These are phyloP conservation scores for Panicum hallii DNA, from an alignment of 202 grass and related monocot species.

Conservation along the genomic window DNA sequence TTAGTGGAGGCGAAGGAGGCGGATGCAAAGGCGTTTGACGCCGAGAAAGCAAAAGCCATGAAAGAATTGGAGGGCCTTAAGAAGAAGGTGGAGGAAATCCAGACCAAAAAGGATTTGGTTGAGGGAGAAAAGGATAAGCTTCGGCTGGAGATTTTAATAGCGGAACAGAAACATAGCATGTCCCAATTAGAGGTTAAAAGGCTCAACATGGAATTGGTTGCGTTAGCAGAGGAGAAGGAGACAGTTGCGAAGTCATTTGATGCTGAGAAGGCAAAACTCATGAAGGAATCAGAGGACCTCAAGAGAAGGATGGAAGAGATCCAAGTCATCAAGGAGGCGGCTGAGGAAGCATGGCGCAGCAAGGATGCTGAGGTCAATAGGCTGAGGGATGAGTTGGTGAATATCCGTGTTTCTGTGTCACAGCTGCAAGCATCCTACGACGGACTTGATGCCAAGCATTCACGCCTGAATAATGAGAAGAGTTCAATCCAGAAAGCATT, in stretches of 20 bases:
- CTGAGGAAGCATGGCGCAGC: neutral
- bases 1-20: neutral
- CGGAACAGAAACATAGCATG: slow-evolving; percentile 5
- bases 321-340: neutral
- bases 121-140: slow-evolving; percentile 37
- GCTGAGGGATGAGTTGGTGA: slow-evolving; percentile 10
- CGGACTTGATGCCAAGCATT: slow-evolving; percentile 4
- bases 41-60: neutral
- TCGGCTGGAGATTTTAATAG: neutral
- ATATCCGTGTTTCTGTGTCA: neutral
- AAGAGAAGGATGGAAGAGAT: neutral
- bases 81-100: slow-evolving; percentile 12
- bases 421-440: slow-evolving; percentile 20
- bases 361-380: slow-evolving; percentile 27
- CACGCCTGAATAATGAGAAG: slow-evolving; percentile 24
- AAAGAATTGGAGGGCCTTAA: neutral
- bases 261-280: slow-evolving; percentile 14
- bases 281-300: neutral
- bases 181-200: slow-evolving; percentile 28
- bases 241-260: neutral
- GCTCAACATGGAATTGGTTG: slow-evolving; percentile 17
- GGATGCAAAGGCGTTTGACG: neutral
- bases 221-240: neutral
- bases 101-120: neutral
- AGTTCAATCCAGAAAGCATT: slow-evolving; percentile 12